phyloP scores from a whole-genome alignment of 176 grass and related monocot species.

The Bonia amplexicaulis region DNA sequence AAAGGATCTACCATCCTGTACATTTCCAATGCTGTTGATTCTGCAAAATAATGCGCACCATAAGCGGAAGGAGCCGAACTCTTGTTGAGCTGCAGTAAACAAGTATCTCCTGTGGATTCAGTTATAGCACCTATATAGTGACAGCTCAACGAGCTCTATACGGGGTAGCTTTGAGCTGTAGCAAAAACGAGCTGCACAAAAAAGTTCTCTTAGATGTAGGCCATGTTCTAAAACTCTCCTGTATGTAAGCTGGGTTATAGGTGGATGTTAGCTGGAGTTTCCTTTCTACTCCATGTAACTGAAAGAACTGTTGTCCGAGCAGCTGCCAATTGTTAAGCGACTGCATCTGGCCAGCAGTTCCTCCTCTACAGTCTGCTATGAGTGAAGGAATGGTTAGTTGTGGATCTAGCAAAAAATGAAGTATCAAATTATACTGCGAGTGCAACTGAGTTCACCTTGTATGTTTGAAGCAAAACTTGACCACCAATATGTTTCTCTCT shows the following conservation, averaged over 20 bases:
- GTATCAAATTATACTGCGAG: not conserved
- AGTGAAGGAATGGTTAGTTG: not conserved
- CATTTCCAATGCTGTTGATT: slow-evolving; percentile 2
- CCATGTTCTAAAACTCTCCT: slow-evolving; percentile 32
- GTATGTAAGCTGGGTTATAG: slow-evolving; percentile 35
- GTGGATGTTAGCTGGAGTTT: slow-evolving; percentile 8
- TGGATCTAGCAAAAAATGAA: not conserved
- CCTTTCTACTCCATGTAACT: slow-evolving; percentile 19
- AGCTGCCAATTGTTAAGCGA: slow-evolving; percentile 32
- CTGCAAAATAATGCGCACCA: not conserved
- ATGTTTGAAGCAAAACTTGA: slow-evolving; percentile 46
- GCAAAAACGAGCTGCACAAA: slow-evolving; percentile 31
- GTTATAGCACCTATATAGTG: not conserved
- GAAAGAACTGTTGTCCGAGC: slow-evolving; percentile 2
- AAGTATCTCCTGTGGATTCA: not conserved
- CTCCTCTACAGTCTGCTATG: slow-evolving; percentile 42
- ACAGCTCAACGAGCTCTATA: not conserved
- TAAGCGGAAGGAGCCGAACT: not conserved
- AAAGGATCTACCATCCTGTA: slow-evolving; percentile 12
- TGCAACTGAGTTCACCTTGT: slow-evolving; percentile 36
- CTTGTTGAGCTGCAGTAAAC: slow-evolving; percentile 1
- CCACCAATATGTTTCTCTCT: slow-evolving; percentile 40
- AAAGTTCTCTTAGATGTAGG: not conserved
- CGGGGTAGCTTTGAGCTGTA: slow-evolving; percentile 20
- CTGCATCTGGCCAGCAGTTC: slow-evolving; percentile 49